Conservation (phyloP, 2,329 filamentous ascomycete species). For the Monosporascus sp. region DNA sequence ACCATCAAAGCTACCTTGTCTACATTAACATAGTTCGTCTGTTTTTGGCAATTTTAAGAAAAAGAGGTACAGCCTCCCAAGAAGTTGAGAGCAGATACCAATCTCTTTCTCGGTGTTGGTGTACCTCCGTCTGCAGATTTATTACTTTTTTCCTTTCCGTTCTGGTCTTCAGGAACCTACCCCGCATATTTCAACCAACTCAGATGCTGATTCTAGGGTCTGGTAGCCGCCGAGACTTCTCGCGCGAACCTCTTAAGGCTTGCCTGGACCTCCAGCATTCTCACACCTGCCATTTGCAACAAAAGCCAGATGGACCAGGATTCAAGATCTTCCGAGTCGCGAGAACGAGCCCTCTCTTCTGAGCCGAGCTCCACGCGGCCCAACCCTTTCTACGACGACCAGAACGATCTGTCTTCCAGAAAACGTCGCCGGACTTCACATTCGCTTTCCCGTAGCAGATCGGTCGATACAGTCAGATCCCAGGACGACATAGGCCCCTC, state of each 20-base stretch:
- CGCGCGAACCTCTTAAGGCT: constrained; percentile 41
- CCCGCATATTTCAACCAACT: constrained; percentile 24
- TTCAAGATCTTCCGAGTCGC: constrained; percentile 43
- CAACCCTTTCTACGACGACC: constrained; percentile 57
- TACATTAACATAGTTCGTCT: not conserved
- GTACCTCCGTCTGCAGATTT: constrained; percentile 11
- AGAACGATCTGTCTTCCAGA: constrained; percentile 43
- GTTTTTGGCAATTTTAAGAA: not conserved
- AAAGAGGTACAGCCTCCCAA: not conserved
- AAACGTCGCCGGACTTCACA: constrained; percentile 59
- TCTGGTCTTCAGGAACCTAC: constrained; percentile 4
- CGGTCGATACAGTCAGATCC: constrained; percentile 37
- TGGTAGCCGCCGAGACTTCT: constrained; percentile 45
- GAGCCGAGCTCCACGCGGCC: constrained; percentile 58
- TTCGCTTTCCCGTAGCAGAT: constrained; percentile 48
- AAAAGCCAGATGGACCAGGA: constrained; percentile 48
- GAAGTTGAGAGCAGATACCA: not conserved
- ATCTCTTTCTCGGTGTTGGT: constrained; percentile 3
- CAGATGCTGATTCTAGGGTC: constrained; percentile 52
- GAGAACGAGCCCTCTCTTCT: constrained; percentile 55
- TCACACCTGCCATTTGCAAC: constrained; percentile 31
- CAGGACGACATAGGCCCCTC: constrained; percentile 21
- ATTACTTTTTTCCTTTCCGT: constrained; percentile 8
- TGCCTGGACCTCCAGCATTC: constrained; percentile 41
- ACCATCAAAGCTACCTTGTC: not conserved